Percentiles rank a stretch among this genome's conserved stretches.
Evolutionary conservation across 2,329 filamentous ascomycete species (phyloP).

Genomic region (Penicillium sp.): DNA sequence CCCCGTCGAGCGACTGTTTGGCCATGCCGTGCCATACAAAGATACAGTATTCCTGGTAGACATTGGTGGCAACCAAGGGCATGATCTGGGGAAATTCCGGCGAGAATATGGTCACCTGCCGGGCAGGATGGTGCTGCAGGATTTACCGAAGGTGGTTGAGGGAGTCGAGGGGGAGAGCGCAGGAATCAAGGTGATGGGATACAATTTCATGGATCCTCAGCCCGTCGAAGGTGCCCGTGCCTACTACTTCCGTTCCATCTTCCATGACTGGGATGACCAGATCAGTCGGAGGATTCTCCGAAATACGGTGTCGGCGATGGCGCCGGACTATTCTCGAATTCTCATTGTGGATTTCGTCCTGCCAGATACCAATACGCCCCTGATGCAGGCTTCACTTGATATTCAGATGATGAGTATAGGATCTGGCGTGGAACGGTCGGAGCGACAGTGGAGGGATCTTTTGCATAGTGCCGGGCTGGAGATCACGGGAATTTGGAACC

Average conservation of each 20-base stretch:
- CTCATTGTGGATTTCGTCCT: constrained; percentile 39
- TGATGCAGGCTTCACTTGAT: constrained; percentile 33
- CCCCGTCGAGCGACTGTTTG: constrained; percentile 25
- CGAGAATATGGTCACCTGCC: constrained; percentile 32
- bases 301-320: constrained; percentile 34
- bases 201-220: constrained; percentile 35
- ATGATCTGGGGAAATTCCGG: constrained; percentile 36
- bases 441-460: constrained; percentile 32
- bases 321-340: constrained; percentile 29
- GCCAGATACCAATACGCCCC: constrained; percentile 26
- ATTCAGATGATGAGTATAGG: constrained; percentile 41
- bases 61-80: constrained; percentile 43
- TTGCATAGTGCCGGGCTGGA: constrained; percentile 29
- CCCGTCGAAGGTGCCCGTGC: constrained; percentile 32
- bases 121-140: constrained; percentile 40
- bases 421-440: constrained; percentile 34
- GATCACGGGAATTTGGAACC: constrained; percentile 29
- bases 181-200: constrained; percentile 31
- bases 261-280: constrained; percentile 39
- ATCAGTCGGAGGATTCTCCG: constrained; percentile 32
- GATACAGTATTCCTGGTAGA: constrained; percentile 41
- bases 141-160: constrained; percentile 33
- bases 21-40: constrained; percentile 21
- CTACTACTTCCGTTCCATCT: constrained; percentile 40
- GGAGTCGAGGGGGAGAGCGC: constrained; percentile 5